Base-by-base conservation (phyloP, 768 basidiomycete species). In the Pisolithus orientalis region DNA sequence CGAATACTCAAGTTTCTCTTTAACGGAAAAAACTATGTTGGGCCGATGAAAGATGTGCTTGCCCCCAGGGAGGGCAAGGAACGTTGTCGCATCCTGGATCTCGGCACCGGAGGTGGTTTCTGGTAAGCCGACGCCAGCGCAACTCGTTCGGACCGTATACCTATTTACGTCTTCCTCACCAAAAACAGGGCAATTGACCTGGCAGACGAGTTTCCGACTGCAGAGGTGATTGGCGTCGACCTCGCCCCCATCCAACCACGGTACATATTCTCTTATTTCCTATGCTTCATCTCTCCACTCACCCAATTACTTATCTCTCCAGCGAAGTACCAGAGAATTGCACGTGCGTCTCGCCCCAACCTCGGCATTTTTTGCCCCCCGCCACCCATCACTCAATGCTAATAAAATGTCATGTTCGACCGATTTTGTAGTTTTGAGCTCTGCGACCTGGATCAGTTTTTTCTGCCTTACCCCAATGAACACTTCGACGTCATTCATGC, bases 401-500 rank as follows among this genome's bases (percentile, higher is more conserved):
- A 32, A 32, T 32, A 9, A 9, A 9, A 32, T 34, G 32, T 2
- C 32, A 34, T 34, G 13, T 34, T 34, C 34, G 31, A 32, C 31
- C 5, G 3, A 34, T 34, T 34, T 34, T 34, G 34, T 34, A 87
- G 85, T 29, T 87, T 85, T 61, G 86, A 87, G 59, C 73, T 87
- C 13, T 87, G 82, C 65, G 82, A 87, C 63, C 70, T 87, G 53
- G 80, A 84, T 64, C 72, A 78, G 53, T 68, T 67, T 60, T 77
- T 69, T 50, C 70, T 87, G 37, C 85, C 85, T 13, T 87, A 85
- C 62, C 80, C 80, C 21, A 76, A 78, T 61, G 72, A 68, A 32
- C 72, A 81, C 44, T 87, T 86, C 57, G 82, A 87, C 63, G 70
- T 87, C 57, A 75, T 87, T 43, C 85, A 87, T 61, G 84, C 82